Evolutionary conservation across 1,139 yeast species (phyloP), one percentile per base, ranked within the genome.

Genomic region (Debaryomyces nepalensis): DNA sequence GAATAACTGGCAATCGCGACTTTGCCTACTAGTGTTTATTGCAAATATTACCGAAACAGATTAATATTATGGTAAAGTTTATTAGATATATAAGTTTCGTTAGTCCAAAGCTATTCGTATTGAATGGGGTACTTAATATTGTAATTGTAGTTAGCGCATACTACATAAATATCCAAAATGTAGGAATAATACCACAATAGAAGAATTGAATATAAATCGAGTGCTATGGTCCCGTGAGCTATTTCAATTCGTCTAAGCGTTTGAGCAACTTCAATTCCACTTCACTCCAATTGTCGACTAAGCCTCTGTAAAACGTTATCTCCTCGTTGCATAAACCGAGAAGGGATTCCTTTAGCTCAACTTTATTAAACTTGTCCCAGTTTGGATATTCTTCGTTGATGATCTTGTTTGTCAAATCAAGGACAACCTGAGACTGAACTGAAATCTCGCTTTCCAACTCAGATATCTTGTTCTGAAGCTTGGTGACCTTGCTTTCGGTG

Each of bases 351-450:
- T 85, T 84, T 61, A 93, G 73, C 63, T 93, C 98, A 29, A 74
- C 69, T 32, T 87, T 80, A 61, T 90, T 91, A 52, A 88, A 86
- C 29, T 73, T 74, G 53, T 93, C 96, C 74, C 95, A 91, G 49
- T 84, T 79, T 5, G 85, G 82, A 50, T 88, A 87, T 59, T 93
- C 99, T 44, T 82, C 83, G 50, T 84, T 84, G 29, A 88, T 84
- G 6, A 88, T 81, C 51, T 79, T 73, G 54, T 82, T 83, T 10
- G 95, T 88, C 40, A 80, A 74, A 18, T 81, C 81, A 35, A 82
- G 63, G 7, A 73, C 76, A 42, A 73, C 43, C 34, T 61, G 58
- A 1, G 71, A 77, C 45, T 88, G 81, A 18, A 73, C 68, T 16
- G 72, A 73, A 39, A 88, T 84, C 57, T 84, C 87, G 21, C 65